Evolutionary conservation across 2,329 filamentous ascomycete genomes (phyloP).

Genomic region (Chaetoscypha palmicola): DNA sequence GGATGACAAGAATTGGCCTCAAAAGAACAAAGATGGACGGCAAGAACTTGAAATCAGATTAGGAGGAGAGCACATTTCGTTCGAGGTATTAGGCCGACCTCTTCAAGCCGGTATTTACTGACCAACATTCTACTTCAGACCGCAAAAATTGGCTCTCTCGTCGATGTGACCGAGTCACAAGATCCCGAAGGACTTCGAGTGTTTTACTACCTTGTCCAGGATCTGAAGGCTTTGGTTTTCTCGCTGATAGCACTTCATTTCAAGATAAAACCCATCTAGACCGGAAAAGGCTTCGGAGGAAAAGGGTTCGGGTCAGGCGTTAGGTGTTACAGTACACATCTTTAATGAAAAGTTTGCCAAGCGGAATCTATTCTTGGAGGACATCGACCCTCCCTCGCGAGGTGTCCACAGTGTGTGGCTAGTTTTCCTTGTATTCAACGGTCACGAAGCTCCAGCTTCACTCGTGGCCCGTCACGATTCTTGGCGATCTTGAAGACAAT

Average conservation of each 20-base stretch:
- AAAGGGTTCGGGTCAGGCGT: too few species aligned
- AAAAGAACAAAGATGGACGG: slow-evolving; percentile 97
- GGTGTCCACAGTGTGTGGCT: too few species aligned
- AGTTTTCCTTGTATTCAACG: too few species aligned
- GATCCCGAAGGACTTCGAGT: slow-evolving; percentile 94
- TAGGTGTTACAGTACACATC: too few species aligned
- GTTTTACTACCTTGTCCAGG: slow-evolving; percentile 98
- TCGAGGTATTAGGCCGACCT: slow-evolving; percentile 58
- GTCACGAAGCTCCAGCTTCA: too few species aligned
- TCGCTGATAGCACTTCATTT: slow-evolving; percentile 95
- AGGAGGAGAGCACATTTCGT: slow-evolving; percentile 93
- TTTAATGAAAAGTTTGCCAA: too few species aligned
- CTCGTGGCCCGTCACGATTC: too few species aligned
- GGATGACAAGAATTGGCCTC: slow-evolving; percentile 97
- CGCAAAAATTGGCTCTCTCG: slow-evolving; percentile 93
- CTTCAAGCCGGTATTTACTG: background rate
- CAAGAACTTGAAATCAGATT: slow-evolving; percentile 94
- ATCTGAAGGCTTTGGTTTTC: slow-evolving; percentile 93
- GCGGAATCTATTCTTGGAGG: too few species aligned
- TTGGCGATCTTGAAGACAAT: too few species aligned
- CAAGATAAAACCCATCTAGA: slow-evolving; percentile 77
- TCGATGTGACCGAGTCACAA: slow-evolving; percentile 92
- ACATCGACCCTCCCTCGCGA: too few species aligned
- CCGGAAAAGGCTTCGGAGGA: too few species aligned
- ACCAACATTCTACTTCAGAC: slow-evolving; percentile 50